Conservation (phyloP, 805 yeast species). For the Candida hungchunana region DNA sequence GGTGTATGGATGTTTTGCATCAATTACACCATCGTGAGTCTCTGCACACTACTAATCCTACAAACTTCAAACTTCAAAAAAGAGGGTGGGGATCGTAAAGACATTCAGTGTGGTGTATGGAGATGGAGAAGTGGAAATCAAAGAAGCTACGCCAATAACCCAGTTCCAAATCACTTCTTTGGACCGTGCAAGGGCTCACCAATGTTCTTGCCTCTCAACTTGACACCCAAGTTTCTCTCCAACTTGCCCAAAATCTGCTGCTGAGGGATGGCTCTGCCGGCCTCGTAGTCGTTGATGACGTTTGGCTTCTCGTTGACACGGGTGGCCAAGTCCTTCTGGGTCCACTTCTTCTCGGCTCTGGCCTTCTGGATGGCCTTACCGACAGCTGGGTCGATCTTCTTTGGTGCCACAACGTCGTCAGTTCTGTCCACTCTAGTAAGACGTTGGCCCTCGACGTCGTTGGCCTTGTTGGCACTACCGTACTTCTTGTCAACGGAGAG, state of each 20-base stretch:
- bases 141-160: no score
- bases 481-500: constrained; percentile 92
- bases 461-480: constrained; percentile 53
- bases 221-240: constrained; percentile 91
- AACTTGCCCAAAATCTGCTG: constrained; percentile 90
- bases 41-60: no score
- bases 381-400: constrained; percentile 77
- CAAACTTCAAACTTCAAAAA: no score
- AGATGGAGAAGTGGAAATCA: background rate
- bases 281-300: constrained; percentile 92
- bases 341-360: constrained; percentile 80
- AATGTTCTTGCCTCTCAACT: constrained; percentile 92
- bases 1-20: constrained; percentile 5
- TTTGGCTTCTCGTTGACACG: constrained; percentile 94
- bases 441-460: constrained; percentile 90
- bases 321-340: constrained; percentile 96
- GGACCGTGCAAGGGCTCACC: constrained; percentile 73
- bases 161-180: constrained; percentile 31
- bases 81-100: constrained; percentile 1
- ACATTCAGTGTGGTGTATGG: constrained; percentile 4
- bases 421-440: constrained; percentile 89
- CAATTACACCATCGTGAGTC: no score
- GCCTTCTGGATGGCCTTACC: constrained; percentile 85
- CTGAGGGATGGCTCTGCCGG: constrained; percentile 94
- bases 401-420: constrained; percentile 89